Evolutionary conservation across 352 stramenopile species (phyloP).

Genomic region (Globisporangium emineosum): DNA sequence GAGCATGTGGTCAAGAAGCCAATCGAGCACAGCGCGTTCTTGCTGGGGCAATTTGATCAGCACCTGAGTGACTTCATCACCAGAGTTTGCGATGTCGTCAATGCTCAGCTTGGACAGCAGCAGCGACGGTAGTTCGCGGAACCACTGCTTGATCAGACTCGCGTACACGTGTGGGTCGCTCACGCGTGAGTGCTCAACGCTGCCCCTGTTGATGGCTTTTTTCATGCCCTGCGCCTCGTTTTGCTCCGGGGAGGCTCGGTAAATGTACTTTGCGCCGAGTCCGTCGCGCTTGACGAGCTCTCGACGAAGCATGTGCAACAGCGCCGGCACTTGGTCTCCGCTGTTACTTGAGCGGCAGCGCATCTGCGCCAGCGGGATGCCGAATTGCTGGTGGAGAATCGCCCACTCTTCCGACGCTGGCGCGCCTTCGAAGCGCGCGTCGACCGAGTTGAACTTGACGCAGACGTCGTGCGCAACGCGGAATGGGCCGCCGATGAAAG

Average conservation of each 20-base stretch:
- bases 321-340: conserved; percentile 36
- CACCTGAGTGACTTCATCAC: conserved; percentile 13
- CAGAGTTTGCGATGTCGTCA: conserved; percentile 13
- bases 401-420: conserved; percentile 29
- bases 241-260: conserved; percentile 48
- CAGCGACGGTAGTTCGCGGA: conserved; percentile 47
- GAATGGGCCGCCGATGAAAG: conserved; percentile 53
- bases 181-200: conserved; percentile 31
- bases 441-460: conserved; percentile 55
- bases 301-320: conserved; percentile 51
- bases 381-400: conserved; percentile 51
- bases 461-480: conserved; percentile 43
- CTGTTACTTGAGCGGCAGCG: conserved; percentile 21
- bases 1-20: conserved; percentile 67
- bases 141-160: conserved; percentile 61
- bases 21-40: conserved; percentile 45
- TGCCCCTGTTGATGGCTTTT: conserved; percentile 42
- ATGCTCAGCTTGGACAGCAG: conserved; percentile 29
- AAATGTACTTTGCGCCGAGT: conserved; percentile 50
- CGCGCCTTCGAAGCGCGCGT: conserved; percentile 49
- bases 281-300: conserved; percentile 46
- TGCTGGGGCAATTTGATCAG: conserved; percentile 26
- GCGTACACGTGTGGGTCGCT: conserved; percentile 52
- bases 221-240: conserved; percentile 39
- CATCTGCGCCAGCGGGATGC: conserved; percentile 42